phyloP scores from a whole-genome alignment of 371 early-diverging fungal species.

The Cokeromyces recurvatus region DNA sequence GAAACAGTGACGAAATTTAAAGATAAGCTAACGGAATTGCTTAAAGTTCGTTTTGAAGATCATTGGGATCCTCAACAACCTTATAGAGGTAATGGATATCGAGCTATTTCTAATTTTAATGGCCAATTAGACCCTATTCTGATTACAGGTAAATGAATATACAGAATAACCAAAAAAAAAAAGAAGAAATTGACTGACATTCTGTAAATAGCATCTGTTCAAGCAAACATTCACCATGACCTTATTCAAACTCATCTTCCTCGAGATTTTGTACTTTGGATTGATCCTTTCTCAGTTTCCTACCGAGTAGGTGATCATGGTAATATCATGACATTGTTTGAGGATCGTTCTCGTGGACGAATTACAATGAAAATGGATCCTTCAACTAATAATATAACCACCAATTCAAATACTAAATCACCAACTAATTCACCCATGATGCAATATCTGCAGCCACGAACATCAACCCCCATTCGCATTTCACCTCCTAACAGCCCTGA shows the following conservation, averaged over 20 bases:
- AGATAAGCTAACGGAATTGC: slow-evolving; percentile 35
- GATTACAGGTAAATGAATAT: slow-evolving; percentile 30
- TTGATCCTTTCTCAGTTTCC: slow-evolving; percentile 75
- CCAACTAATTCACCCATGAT: slow-evolving; percentile 17
- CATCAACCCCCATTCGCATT: slow-evolving; percentile 38
- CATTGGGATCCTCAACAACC: slow-evolving; percentile 77
- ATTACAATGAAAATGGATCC: slow-evolving; percentile 44
- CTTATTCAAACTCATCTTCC: slow-evolving; percentile 48
- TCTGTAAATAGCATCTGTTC: slow-evolving; percentile 21
- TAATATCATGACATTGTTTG: slow-evolving; percentile 66
- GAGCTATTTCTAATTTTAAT: slow-evolving; percentile 70
- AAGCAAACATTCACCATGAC: slow-evolving; percentile 20
- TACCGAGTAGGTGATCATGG: slow-evolving; percentile 79
- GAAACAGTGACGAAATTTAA: slow-evolving; percentile 36
- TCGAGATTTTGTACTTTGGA: slow-evolving; percentile 77
- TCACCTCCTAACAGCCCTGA: slow-evolving; percentile 45
- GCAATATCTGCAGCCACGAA: slow-evolving; percentile 32
- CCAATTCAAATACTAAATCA: neutral
- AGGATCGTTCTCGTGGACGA: slow-evolving; percentile 59
- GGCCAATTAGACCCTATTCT: slow-evolving; percentile 63
- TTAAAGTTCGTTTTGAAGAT: slow-evolving; percentile 44
- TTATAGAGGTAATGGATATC: slow-evolving; percentile 68
- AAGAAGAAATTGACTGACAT: neutral
- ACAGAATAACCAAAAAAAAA: neutral
- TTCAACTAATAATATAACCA: slow-evolving; percentile 3